Conservation (phyloP, 306 rosid genomes). For the Lupinus albus region DNA sequence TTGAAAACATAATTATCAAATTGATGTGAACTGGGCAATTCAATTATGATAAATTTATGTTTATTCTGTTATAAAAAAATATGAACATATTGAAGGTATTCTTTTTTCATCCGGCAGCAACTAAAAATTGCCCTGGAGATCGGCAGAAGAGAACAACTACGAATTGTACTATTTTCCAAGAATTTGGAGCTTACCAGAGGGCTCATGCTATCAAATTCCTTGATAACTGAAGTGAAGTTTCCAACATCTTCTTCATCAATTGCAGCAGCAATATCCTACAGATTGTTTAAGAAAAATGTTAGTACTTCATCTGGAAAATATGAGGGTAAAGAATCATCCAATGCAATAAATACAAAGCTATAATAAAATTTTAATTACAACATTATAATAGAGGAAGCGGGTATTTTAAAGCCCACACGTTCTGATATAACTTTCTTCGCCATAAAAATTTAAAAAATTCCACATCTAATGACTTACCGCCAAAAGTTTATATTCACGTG, state of each 20-base stretch:
- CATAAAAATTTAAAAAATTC: slow-evolving; percentile 10
- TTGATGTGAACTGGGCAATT: slow-evolving; percentile 6
- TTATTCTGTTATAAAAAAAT: background rate
- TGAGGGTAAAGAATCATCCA: slow-evolving; percentile 14
- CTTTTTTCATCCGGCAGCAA: background rate
- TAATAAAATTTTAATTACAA: background rate
- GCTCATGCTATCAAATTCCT: slow-evolving; percentile 97
- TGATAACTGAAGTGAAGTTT: slow-evolving; percentile 82
- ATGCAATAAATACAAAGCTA: background rate
- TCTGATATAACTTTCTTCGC: background rate
- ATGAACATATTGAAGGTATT: background rate
- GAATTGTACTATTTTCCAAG: background rate
- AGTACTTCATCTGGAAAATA: background rate
- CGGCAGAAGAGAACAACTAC: background rate
- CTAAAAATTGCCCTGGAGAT: background rate
- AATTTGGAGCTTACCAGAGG: slow-evolving; percentile 64
- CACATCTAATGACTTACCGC: slow-evolving; percentile 56
- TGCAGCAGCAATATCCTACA: slow-evolving; percentile 78
- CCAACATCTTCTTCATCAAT: slow-evolving; percentile 82
- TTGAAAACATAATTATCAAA: background rate
- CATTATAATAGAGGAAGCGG: background rate
- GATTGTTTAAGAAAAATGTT: slow-evolving; percentile 7
- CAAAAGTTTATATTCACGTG: slow-evolving; percentile 80
- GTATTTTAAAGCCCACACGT: background rate
- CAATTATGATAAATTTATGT: slow-evolving; percentile 1